phyloP scores from a whole-genome alignment of 768 basidiomycete genomes.

The Hygrophorus pudorinus region DNA sequence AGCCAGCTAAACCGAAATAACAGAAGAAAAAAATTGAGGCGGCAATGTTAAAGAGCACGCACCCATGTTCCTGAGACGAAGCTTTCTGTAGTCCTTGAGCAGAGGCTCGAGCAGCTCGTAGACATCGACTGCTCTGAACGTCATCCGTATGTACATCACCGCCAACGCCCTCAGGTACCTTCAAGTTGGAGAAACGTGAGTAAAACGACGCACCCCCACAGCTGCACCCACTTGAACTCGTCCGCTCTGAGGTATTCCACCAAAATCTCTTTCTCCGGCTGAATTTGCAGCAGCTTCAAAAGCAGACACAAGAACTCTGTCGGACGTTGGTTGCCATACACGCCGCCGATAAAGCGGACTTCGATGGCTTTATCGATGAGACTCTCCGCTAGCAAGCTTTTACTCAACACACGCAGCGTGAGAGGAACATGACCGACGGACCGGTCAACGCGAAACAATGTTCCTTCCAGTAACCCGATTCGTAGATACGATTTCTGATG shows the following conservation, averaged over 20 bases:
- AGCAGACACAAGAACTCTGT: slow-evolving; percentile 91
- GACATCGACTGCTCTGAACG: slow-evolving; percentile 82
- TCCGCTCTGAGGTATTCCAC: slow-evolving; percentile 93
- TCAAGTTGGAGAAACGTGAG: slow-evolving; percentile 3
- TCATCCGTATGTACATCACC: slow-evolving; percentile 91
- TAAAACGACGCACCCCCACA: neutral
- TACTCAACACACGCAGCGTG: too few relatives aligned
- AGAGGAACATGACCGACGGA: too few relatives aligned
- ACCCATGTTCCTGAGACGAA: slow-evolving; percentile 77
- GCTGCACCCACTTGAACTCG: slow-evolving; percentile 85
- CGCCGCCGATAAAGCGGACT: slow-evolving; percentile 77
- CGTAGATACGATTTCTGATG: slow-evolving; percentile 93
- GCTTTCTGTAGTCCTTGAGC: slow-evolving; percentile 87
- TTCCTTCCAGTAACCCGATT: slow-evolving; percentile 94
- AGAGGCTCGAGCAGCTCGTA: slow-evolving; percentile 92
- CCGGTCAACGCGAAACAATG: slow-evolving; percentile 97
- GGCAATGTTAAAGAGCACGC: slow-evolving; percentile 15
- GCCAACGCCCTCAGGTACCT: slow-evolving; percentile 94
- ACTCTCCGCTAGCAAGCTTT: slow-evolving; percentile 55
- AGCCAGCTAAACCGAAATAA: slow-evolving; percentile 54
- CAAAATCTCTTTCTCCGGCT: slow-evolving; percentile 95
- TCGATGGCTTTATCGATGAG: slow-evolving; percentile 91
- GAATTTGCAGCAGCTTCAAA: slow-evolving; percentile 90
- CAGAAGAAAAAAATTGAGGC: neutral
- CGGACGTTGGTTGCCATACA: slow-evolving; percentile 90